Conservation (phyloP, 1,284 basidiomycete genomes). For the Ustilago bromivora region DNA sequence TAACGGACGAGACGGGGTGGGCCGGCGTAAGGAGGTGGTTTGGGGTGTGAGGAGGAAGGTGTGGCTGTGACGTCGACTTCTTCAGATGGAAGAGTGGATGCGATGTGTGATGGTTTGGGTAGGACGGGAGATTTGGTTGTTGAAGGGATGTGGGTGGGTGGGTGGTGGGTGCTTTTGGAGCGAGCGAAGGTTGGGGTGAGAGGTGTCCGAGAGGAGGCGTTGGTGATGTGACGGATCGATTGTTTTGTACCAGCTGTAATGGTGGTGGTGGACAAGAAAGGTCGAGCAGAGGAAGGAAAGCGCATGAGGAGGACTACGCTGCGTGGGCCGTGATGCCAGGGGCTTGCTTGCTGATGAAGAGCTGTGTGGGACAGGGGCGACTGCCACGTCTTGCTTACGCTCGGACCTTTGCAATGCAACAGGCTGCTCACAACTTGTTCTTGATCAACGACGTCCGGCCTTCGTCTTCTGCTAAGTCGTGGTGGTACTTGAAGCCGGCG, state of each 20-base stretch:
- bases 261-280: conserved; percentile 16
- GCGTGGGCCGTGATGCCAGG: conserved; percentile 1
- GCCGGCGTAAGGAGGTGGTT: conserved; percentile 41
- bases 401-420: conserved; percentile 2
- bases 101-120: conserved; percentile 44
- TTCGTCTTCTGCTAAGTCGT: neutral
- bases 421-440: neutral
- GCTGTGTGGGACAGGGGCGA: neutral
- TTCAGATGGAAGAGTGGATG: conserved; percentile 33
- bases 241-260: conserved; percentile 1
- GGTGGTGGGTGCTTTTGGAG: conserved; percentile 40
- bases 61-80: conserved; percentile 7
- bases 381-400: neutral
- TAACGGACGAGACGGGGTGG: conserved; percentile 51
- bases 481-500: neutral
- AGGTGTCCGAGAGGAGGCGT: neutral
- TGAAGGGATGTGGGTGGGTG: conserved; percentile 13
- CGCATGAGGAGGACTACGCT: conserved; percentile 27
- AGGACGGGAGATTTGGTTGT: conserved; percentile 44
- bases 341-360: neutral
- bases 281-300: conserved; percentile 21
- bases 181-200: conserved; percentile 8
- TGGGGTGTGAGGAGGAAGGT: conserved; percentile 27
- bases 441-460: neutral
- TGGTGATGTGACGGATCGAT: neutral